Evolutionary conservation across 768 basidiomycete genomes (phyloP), one percentile per base, ranked within the genome.

Genomic region (Butyriboletus loyo): DNA sequence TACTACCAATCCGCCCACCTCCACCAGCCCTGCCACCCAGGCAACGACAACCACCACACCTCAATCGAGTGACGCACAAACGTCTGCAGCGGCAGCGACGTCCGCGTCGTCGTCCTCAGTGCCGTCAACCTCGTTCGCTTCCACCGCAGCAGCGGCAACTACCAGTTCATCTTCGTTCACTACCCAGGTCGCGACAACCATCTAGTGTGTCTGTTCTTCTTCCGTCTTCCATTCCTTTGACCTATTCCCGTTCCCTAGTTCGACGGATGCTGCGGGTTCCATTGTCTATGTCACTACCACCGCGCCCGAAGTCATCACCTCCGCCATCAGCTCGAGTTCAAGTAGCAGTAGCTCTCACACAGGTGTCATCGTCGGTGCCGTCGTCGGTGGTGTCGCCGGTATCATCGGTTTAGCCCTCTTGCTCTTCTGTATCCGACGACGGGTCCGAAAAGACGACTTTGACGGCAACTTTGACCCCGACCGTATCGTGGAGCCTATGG

Each of bases 391-490:
- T 2, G 50, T 74, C 4, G 68, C 56, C 1, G 54, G 62, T 3
- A 34, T 79, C 22, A 32, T 54, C 14, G 2, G 69, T 10, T 1
- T 76, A 19, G 55, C 55, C 4, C 22, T 72, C 52, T 30, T 73
- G 15, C 10, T 71, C 45, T 64, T 70, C 48, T 71, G 66, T 39
- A 46, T 73, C 38, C 64, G 67, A 7, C 59, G 50, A 24, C 55
- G 62, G 3, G 43, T 34, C 9, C 57, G 55, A 41, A 59, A 55
- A 31, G 72, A 77, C 50, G 77, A 79, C 25, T 79, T 79, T 41
- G 77, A 79, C 49, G 77, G 78, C 46, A 70, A 78, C 67, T 78
- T 78, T 52, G 77, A 78, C 35, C 78, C 77, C 0, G 78, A 78
- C 53, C 73, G 71, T 6, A 71, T 78, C 37, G 55, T 69, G 3